phyloP scores from a whole-genome alignment of 257 asterid genomes.

The Solanum boliviense region DNA sequence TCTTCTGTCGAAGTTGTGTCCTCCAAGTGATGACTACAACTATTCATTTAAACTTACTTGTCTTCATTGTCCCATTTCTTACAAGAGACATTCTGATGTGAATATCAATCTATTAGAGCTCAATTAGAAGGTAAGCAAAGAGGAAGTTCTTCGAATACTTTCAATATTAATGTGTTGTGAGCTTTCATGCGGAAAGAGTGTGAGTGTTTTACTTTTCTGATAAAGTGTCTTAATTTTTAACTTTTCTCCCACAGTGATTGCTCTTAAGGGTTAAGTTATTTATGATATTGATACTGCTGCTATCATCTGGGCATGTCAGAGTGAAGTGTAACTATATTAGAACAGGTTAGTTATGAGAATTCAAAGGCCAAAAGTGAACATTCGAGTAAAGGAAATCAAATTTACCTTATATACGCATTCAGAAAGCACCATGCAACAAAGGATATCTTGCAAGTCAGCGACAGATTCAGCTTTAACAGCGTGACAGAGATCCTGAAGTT shows the following conservation, averaged over 20 bases:
- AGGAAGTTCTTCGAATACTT: not conserved
- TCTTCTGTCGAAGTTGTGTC: not conserved
- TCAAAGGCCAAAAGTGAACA: not conserved
- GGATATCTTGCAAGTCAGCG: constrained; percentile 83
- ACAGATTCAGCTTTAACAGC: constrained; percentile 85
- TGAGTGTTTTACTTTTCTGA: not conserved
- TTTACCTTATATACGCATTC: constrained; percentile 48
- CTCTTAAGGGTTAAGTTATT: not conserved
- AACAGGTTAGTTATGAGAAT: not conserved
- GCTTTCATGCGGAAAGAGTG: not conserved
- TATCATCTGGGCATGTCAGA: not conserved
- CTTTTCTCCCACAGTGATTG: not conserved
- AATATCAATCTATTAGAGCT: not conserved
- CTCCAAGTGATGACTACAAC: not conserved
- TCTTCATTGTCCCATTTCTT: not conserved
- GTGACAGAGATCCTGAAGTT: constrained; percentile 54
- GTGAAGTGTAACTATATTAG: not conserved
- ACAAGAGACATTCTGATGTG: not conserved
- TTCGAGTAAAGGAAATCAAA: not conserved
- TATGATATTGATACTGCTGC: not conserved
- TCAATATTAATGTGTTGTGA: not conserved
- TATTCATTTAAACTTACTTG: not conserved
- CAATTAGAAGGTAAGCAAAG: not conserved
- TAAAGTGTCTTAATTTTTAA: not conserved
- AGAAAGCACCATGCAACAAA: constrained; percentile 96